Base-by-base conservation (phyloP, 208 protist species). In the Phytomonas sp. region DNA sequence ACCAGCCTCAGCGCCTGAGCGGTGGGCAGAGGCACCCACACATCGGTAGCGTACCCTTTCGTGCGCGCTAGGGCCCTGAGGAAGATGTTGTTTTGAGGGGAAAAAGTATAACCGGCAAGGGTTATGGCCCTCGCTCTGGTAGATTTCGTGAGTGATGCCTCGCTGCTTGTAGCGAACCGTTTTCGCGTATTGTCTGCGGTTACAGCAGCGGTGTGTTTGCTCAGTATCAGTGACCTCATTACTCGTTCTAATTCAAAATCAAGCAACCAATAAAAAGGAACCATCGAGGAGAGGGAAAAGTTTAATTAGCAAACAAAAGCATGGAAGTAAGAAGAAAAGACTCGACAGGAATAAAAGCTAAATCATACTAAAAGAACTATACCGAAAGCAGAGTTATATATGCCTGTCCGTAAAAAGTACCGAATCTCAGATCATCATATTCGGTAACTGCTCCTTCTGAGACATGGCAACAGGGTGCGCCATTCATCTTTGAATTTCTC, bases 21-120 rank as follows among this genome's bases (percentile, higher is more conserved):
- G 53, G 88, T 32, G 9, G 37, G 67, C 11, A 40, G 60, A 0
- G 87, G 73, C 13, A 93, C 83, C 84, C 87, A 93, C 7, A 88
- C 60, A 17, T 33, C 20, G 26, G 61, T 68, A 4, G 31, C 29
- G 70, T 82, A 86, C 1, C 71, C 36, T 0, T 76, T 66, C 11
- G 78, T 40, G 3, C 69, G 46, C 0, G 77, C 73, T 13, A 87
- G 40, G 2, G 78, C 71, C 66, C 78, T 75, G 0, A 90, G 71
- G 64, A 91, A 68, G 5, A 75, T 28, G 29, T 77, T 68, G 46
- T 77, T 67, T 23, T 79, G 71, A 0, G 31, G 17, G 0, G 77
- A 77, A 66, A 90, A 94, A 0, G n/a, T 28, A 34, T 71, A 67
- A 0, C 85, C 84, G 0, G 75, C 67, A 0, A 91, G 60, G 20